Percentiles rank a stretch among this genome's conserved stretches.
Conservation (phyloP, 129 eudicot species). For the Flaveria brownii region DNA sequence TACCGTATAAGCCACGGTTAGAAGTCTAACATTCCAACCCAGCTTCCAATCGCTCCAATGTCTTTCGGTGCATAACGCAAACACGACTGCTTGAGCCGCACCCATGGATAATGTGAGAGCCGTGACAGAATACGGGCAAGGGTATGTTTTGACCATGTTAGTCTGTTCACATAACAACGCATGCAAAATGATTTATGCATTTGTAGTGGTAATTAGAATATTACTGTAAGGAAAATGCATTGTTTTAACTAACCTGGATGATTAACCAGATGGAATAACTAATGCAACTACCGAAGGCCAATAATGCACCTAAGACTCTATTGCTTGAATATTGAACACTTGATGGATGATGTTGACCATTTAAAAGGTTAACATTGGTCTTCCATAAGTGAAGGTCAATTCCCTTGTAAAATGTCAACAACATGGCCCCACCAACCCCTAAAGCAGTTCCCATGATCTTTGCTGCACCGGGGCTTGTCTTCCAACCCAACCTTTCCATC, state of each 20-base stretch:
- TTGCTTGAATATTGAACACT: slow-evolving; percentile 20
- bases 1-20: slow-evolving; percentile 52
- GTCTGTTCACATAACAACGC: slow-evolving; percentile 37
- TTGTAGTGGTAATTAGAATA: background rate
- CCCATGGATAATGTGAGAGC: slow-evolving; percentile 46
- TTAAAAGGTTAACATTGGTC: slow-evolving; percentile 48
- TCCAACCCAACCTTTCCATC: slow-evolving; percentile 55
- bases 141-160: slow-evolving; percentile 43
- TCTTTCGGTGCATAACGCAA: slow-evolving; percentile 44
- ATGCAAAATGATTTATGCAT: background rate
- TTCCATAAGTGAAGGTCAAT: slow-evolving; percentile 43
- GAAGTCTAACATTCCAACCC: slow-evolving; percentile 70
- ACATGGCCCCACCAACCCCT: slow-evolving; percentile 64
- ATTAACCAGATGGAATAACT: slow-evolving; percentile 42
- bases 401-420: slow-evolving; percentile 58
- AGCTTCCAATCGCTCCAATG: slow-evolving; percentile 67
- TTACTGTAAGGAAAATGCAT: too few species aligned
- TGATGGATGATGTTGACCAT: slow-evolving; percentile 29
- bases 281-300: slow-evolving; percentile 34
- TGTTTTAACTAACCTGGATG: slow-evolving; percentile 28
- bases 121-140: slow-evolving; percentile 52
- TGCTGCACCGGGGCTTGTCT: slow-evolving; percentile 46
- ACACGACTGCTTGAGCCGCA: slow-evolving; percentile 37
- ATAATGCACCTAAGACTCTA: slow-evolving; percentile 31
- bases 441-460: slow-evolving; percentile 45